Percentiles rank a stretch among this genome's conserved stretches.
Evolutionary conservation across 768 basidiomycete genomes (phyloP).

Genomic region (Leccinum ochraceum): DNA sequence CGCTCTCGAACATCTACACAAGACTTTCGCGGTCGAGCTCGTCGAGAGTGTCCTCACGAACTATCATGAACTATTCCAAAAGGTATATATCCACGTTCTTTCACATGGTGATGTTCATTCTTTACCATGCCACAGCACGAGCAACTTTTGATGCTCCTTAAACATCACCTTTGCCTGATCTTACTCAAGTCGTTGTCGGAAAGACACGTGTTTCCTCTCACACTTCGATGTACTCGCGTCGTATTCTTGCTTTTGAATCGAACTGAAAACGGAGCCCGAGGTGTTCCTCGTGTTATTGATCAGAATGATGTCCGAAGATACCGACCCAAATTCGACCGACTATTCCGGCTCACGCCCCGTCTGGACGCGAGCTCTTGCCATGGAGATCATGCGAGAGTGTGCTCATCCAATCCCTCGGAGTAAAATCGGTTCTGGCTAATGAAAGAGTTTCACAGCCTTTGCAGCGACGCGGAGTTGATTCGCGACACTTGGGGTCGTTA

Average conservation of each 20-base stretch:
- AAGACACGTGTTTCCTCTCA: slow-evolving; percentile 80
- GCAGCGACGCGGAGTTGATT: slow-evolving; percentile 77
- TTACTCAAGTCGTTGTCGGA: slow-evolving; percentile 86
- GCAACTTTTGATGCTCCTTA: slow-evolving; percentile 84
- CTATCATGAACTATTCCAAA: slow-evolving; percentile 82
- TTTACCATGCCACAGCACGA: slow-evolving; percentile 52
- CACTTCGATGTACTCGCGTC: slow-evolving; percentile 88
- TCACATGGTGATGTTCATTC: background rate
- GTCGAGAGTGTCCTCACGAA: slow-evolving; percentile 96
- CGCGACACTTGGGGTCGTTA: slow-evolving; percentile 79
- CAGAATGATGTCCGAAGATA: slow-evolving; percentile 59
- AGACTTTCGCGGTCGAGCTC: slow-evolving; percentile 95
- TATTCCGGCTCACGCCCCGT: slow-evolving; percentile 48
- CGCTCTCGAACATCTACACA: slow-evolving; percentile 77
- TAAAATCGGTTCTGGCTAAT: slow-evolving; percentile 3
- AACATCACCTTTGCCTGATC: slow-evolving; percentile 87
- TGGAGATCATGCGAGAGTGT: slow-evolving; percentile 91
- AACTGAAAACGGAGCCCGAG: slow-evolving; percentile 82
- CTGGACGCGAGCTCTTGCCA: slow-evolving; percentile 90
- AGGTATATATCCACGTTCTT: slow-evolving; percentile 40
- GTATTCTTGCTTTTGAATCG: slow-evolving; percentile 90
- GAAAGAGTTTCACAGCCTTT: slow-evolving; percentile 48
- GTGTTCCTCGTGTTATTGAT: slow-evolving; percentile 80
- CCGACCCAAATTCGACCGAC: slow-evolving; percentile 31
- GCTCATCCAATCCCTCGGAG: slow-evolving; percentile 4